Evolutionary conservation across 2,329 filamentous ascomycete genomes (phyloP), one percentile per base, ranked within the genome.

Genomic region (Alternaria metachromatica): DNA sequence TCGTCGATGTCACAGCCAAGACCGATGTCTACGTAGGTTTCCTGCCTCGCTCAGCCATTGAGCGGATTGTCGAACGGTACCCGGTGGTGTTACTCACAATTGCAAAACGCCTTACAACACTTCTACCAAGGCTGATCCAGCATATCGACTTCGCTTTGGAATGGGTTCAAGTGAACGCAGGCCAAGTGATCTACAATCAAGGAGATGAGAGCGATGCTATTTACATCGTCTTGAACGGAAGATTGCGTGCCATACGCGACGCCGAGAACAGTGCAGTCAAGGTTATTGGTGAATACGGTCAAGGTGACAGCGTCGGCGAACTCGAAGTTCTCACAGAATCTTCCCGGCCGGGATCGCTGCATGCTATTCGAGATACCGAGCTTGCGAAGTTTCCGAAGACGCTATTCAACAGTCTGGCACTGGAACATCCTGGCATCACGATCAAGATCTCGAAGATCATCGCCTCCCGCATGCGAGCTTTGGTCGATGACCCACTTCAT

Each of bases 391-490:
- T 99, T 64, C 96, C 96, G 1, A 92, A 95, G 62, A 97, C 93
- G 0, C 83, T 99, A 1, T 99, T 99, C 85, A 99, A 99, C 84
- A 99, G 96, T 76, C 87, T 99, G 57, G 96, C 96, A 0, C 91
- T 97, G 76, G 96, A 99, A 76, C 96, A 99, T 75, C 96, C 96
- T 6, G 96, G 94, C 46, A 99, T 99, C 75, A 98, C 96, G 0
- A 98, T 99, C 79, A 97, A 98, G 80, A 97, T 99, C 26, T 98
- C 96, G 2, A 99, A 98, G 80, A 96, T 99, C 71, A 97, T 99
- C 73, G 96, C 96, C 0, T 94, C 94, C 37, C 89, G 96, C 4
- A 98, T 99, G 96, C 87, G 95, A 64, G 88, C 92, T 45, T 82
- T 97, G 43, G 88, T 98, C 20, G 93, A 98, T 71, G 91, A 94